A percentile compares a stretch with the other conserved stretches of the same genome.
Conservation (phyloP, 2,329 filamentous ascomycete genomes). For the Fusarium gaditjirri region DNA sequence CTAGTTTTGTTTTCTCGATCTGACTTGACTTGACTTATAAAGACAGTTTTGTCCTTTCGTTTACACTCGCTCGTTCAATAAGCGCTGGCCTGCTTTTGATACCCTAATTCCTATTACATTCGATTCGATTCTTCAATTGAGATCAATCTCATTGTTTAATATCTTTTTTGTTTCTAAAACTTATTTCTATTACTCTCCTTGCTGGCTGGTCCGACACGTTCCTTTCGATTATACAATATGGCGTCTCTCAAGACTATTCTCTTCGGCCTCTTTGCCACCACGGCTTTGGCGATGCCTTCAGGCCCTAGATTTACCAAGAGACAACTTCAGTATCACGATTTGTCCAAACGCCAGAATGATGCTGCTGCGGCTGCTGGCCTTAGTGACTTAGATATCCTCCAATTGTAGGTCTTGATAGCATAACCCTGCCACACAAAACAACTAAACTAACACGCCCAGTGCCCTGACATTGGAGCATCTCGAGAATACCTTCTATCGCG, state of each 20-base stretch:
- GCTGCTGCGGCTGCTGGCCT: constrained; percentile 59
- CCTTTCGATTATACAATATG: constrained; percentile 45
- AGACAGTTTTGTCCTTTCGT: constrained; percentile 32
- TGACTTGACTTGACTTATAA: constrained; percentile 21
- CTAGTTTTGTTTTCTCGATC: constrained; percentile 3
- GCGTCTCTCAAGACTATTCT: constrained; percentile 53
- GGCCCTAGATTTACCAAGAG: constrained; percentile 55
- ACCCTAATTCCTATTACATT: constrained; percentile 7
- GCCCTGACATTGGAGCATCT: constrained; percentile 80
- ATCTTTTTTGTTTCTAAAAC: not conserved
- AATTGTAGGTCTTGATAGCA: constrained; percentile 60
- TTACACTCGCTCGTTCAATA: constrained; percentile 31
- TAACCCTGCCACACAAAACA: not conserved
- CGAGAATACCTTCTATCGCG: constrained; percentile 77
- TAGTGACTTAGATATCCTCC: constrained; percentile 65
- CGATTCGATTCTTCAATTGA: constrained; percentile 10
- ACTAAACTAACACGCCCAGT: constrained; percentile 35
- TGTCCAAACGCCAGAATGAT: constrained; percentile 62
- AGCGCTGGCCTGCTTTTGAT: constrained; percentile 41
- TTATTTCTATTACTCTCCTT: not conserved
- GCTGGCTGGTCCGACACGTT: constrained; percentile 41
- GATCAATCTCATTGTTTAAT: constrained; percentile 18
- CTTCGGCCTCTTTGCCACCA: constrained; percentile 58
- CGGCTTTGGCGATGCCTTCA: constrained; percentile 60
- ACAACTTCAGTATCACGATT: constrained; percentile 59